Conservation (phyloP, 2,329 filamentous ascomycete species). For the Diaporthe citriasiana region DNA sequence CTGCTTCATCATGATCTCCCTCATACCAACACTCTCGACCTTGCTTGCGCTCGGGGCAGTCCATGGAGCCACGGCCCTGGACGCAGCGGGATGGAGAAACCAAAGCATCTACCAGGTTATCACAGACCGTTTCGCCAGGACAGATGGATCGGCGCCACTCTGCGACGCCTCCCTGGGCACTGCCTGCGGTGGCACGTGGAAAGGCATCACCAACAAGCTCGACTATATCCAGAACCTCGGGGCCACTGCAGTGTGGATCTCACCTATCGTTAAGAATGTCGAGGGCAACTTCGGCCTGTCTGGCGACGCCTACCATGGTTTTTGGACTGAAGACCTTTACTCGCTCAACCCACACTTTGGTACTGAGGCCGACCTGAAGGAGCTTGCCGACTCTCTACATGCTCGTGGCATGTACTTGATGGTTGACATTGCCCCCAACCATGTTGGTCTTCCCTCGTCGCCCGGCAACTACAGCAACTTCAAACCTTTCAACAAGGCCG, state of each 20-base stretch:
- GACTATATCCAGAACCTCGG: conserved; percentile 63
- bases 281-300: conserved; percentile 46
- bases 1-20: conserved; percentile 15
- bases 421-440: conserved; percentile 72
- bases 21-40: conserved; percentile 3
- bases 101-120: conserved; percentile 60
- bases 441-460: conserved; percentile 55
- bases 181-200: conserved; percentile 65
- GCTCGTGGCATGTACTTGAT: conserved; percentile 72
- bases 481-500: conserved; percentile 48
- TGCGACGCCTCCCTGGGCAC: conserved; percentile 49
- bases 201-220: conserved; percentile 60
- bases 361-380: conserved; percentile 63
- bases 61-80: conserved; percentile 32
- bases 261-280: conserved; percentile 59
- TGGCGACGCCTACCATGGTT: conserved; percentile 61
- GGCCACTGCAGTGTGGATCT: conserved; percentile 61
- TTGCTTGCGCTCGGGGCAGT: conserved; percentile 24
- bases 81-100: conserved; percentile 50
- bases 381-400: conserved; percentile 65
- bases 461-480: conserved; percentile 45
- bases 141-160: conserved; percentile 52
- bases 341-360: conserved; percentile 64
- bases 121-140: conserved; percentile 58
- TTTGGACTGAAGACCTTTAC: conserved; percentile 66